These are phyloP conservation scores for Escovopsis weberi DNA, from an alignment of 2,329 filamentous ascomycete genomes.

Conservation along the genomic window DNA sequence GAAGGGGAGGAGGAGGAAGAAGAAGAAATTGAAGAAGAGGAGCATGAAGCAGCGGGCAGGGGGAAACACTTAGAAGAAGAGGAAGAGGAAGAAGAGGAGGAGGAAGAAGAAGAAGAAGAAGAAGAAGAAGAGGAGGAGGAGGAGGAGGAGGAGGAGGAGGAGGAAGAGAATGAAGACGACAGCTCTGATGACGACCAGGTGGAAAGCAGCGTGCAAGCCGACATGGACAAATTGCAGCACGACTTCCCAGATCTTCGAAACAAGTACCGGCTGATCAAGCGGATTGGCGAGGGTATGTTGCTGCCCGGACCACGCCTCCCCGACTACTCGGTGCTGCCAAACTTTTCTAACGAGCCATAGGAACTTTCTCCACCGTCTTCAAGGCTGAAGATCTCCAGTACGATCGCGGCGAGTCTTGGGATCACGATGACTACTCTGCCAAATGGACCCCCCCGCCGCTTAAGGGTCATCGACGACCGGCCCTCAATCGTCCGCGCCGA, in stretches of 20 bases:
- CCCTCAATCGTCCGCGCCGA: conserved; percentile 15
- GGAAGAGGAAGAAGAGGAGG: conserved; percentile 23
- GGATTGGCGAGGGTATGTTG: conserved; percentile 77
- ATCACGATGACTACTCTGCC: conserved; percentile 51
- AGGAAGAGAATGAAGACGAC: conserved; percentile 23
- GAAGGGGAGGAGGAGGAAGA: conserved; percentile 13
- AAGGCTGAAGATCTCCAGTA: conserved; percentile 92
- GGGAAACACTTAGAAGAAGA: too few species aligned
- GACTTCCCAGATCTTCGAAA: conserved; percentile 74
- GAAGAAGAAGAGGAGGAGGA: conserved; percentile 35
- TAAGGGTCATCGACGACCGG: conserved; percentile 32
- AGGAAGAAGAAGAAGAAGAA: conserved; percentile 43
- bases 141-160: conserved; percentile 19
- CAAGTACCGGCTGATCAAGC: conserved; percentile 81
- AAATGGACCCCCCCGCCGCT: conserved; percentile 57
- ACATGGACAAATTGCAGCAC: conserved; percentile 74
- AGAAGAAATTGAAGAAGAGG: conserved; percentile 18
- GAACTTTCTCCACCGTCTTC: conserved; percentile 97
- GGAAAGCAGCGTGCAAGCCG: conserved; percentile 57
- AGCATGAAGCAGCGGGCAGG: conserved; percentile 9
- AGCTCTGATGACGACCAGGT: conserved; percentile 46
- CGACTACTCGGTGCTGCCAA: too few species aligned
- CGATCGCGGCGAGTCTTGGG: conserved; percentile 78
- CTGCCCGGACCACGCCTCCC: too few species aligned
- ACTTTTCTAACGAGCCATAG: conserved; percentile 27